Conservation (phyloP, 2,329 filamentous ascomycete species). For the Aspergillus glaucus region DNA sequence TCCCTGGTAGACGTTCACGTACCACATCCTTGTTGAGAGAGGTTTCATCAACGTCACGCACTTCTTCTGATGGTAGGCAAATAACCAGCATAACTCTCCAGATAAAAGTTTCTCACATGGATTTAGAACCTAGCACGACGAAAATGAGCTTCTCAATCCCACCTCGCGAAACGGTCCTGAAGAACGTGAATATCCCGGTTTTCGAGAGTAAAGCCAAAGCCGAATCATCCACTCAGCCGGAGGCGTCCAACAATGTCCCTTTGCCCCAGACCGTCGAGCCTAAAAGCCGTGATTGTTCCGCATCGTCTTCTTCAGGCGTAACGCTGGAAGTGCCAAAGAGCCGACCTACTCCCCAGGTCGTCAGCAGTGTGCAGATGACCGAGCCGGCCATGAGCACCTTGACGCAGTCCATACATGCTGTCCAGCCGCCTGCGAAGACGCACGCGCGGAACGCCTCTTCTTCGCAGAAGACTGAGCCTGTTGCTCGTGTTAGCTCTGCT, state of each 20-base stretch:
- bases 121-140: neutral
- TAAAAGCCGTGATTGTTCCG: neutral
- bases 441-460: neutral
- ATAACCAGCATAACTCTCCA: neutral
- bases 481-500: neutral
- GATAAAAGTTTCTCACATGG: neutral
- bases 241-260: neutral
- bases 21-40: neutral
- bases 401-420: neutral
- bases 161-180: neutral
- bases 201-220: neutral
- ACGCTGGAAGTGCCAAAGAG: neutral
- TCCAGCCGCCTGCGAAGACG: neutral
- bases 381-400: neutral
- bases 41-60: neutral
- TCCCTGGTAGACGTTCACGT: conserved; percentile 11
- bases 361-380: neutral
- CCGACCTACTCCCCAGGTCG: neutral
- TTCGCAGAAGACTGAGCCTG: neutral
- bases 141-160: neutral
- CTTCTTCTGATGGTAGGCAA: neutral
- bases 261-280: neutral
- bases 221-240: neutral
- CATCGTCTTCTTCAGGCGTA: neutral
- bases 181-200: neutral